Percentiles rank a stretch among this genome's conserved stretches.
These are phyloP conservation scores for Ceratocystis smalleyi DNA, from an alignment of 2,329 filamentous ascomycete species.

Conservation along the genomic window DNA sequence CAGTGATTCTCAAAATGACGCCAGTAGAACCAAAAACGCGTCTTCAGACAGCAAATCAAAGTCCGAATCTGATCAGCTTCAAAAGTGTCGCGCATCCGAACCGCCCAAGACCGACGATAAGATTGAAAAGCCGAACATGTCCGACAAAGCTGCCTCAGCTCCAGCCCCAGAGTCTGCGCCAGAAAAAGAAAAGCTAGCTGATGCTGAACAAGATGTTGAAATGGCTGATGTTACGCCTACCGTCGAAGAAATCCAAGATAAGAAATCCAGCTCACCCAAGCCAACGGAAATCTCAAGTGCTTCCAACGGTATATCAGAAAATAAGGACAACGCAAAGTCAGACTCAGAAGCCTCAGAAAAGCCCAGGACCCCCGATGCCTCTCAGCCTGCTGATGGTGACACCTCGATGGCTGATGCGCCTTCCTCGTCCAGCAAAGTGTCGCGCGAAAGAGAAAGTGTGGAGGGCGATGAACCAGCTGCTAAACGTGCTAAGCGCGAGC, in stretches of 20 bases:
- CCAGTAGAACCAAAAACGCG: not conserved
- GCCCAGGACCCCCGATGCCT: slow-evolving; percentile 2
- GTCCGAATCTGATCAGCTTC: not conserved
- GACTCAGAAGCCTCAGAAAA: not conserved
- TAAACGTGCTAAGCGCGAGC: slow-evolving; percentile 66
- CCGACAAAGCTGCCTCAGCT: not conserved
- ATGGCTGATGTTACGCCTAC: not conserved
- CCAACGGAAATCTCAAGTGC: not conserved
- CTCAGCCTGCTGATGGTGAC: slow-evolving; percentile 20
- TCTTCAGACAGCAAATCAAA: not conserved
- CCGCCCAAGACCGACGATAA: slow-evolving; percentile 1
- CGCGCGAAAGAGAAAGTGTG: slow-evolving; percentile 67
- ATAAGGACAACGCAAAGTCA: not conserved
- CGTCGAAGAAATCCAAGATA: not conserved
- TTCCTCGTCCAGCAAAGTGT: slow-evolving; percentile 39
- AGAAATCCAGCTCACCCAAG: not conserved
- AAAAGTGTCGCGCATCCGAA: not conserved
- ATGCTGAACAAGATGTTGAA: not conserved
- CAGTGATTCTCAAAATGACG: not conserved
- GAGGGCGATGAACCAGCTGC: slow-evolving; percentile 47
- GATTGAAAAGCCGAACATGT: not conserved
- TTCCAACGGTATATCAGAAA: not conserved
- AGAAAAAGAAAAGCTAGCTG: not conserved
- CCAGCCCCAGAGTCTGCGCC: not conserved
- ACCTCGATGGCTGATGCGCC: slow-evolving; percentile 31